Evolutionary conservation across 805 yeast genomes (phyloP), one percentile per base, ranked within the genome.

Genomic region (Wickerhamomyces chaumierensis): DNA sequence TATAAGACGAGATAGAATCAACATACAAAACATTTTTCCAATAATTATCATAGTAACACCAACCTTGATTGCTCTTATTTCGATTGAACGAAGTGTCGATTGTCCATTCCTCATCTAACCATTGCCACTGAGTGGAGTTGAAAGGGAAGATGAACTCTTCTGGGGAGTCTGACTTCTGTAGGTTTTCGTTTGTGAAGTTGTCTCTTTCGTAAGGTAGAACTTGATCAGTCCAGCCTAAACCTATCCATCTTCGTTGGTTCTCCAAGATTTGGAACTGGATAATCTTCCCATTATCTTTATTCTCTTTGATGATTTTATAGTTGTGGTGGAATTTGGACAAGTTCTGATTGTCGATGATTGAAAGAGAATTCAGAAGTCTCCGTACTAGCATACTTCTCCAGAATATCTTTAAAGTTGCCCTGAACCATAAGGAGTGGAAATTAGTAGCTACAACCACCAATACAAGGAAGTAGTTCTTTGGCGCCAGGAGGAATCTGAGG

Each of bases 201-300:
- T 72, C 48, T 19, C 81, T 48, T 43, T 76, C 82, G 40, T 63
- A 60, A 2, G 81, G 81, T 4, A 74, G 47, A 29, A 74, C 50
- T 15, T 60, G 56, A 36, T 64, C 62, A 31, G 69, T 55, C 81
- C 81, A 76, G 6, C 81, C 83, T 15, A 75, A 42, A 1, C 78
- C 81, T 3, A 75, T 28, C 80, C 81, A 75, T 35, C 81, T 57
- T 46, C 84, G 60, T 50, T 77, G 76, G 46, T 76, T 71, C 47
- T 77, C 78, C 31, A 69, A 49, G 1, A 76, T 57, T 36, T 66
- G 69, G 43, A 76, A 75, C 38, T 66, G 60, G 2, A 76, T 63
- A 3, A 66, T 58, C 45, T 72, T 74, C 18, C 68, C 68, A 25
- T 66, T 49, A 40, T 58, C 67, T 9, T 69, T 63, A 3, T 55